A percentile compares a stretch with the other conserved stretches of the same genome.
Conservation (phyloP, 1,284 basidiomycete genomes). For the Ganoderma boninense region DNA sequence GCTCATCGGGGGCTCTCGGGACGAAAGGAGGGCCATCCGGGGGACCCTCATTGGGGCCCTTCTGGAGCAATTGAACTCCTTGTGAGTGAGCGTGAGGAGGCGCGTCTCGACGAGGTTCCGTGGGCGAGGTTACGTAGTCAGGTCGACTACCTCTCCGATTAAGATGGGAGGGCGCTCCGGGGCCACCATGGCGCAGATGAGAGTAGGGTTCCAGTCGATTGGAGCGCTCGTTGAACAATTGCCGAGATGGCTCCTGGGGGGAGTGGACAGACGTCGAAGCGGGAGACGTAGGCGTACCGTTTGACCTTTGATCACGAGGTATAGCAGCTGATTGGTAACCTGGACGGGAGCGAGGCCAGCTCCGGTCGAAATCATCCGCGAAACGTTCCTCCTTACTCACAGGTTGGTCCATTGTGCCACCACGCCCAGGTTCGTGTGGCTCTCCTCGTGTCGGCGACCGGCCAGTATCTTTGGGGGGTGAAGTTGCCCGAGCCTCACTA, state of each 20-base stretch:
- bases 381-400: constrained; percentile 83
- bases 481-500: constrained; percentile 42
- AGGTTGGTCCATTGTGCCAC: constrained; percentile 40
- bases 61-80: constrained; percentile 60
- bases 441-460: constrained; percentile 22
- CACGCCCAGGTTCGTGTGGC: constrained; percentile 19
- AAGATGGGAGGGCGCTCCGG: constrained; percentile 43
- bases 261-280: constrained; percentile 54
- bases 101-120: constrained; percentile 57
- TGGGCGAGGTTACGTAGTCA: constrained; percentile 51
- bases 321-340: constrained; percentile 45
- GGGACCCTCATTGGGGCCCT: constrained; percentile 36
- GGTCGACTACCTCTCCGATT: constrained; percentile 54
- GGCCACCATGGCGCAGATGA: constrained; percentile 46
- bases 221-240: constrained; percentile 90
- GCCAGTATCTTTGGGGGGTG: constrained; percentile 25
- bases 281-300: constrained; percentile 44
- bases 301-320: constrained; percentile 52
- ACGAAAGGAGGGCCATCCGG: constrained; percentile 30
- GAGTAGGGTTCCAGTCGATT: constrained; percentile 85
- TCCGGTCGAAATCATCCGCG: constrained; percentile 91
- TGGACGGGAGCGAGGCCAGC: constrained; percentile 80
- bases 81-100: constrained; percentile 51
- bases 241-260: constrained; percentile 62
- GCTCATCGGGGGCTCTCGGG: constrained; percentile 32